A percentile compares a stretch with the other conserved stretches of the same genome.
Conservation (phyloP, 1,139 yeast species). For the Pichia sp. region DNA sequence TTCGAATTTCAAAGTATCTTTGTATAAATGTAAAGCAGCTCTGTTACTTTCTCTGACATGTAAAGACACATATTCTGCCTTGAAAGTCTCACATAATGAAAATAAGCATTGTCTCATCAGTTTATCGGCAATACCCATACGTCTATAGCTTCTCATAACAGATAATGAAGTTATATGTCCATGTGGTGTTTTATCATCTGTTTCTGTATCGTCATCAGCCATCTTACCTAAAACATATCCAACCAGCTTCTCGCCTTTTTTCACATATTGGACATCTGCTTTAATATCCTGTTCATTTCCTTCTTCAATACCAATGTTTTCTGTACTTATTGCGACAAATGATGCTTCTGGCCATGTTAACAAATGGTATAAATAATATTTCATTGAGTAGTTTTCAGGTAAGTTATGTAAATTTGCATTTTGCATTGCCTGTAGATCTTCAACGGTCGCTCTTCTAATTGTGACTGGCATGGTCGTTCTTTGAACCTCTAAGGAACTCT, state of each 20-base stretch:
- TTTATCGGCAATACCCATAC: slow-evolving; percentile 92
- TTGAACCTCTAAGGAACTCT: too few relatives aligned
- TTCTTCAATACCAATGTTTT: slow-evolving; percentile 24
- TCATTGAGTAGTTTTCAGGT: slow-evolving; percentile 90
- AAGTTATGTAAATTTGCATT: slow-evolving; percentile 87
- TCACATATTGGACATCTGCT: slow-evolving; percentile 46
- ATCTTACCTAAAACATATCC: slow-evolving; percentile 94
- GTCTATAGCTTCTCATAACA: slow-evolving; percentile 91
- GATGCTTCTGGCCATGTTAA: slow-evolving; percentile 98
- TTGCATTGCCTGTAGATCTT: slow-evolving; percentile 91
- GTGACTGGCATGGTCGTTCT: slow-evolving; percentile 54
- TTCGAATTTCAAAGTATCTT: slow-evolving; percentile 77
- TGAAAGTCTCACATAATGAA: slow-evolving; percentile 75
- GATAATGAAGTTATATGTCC: slow-evolving; percentile 93
- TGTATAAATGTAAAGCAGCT: slow-evolving; percentile 89
- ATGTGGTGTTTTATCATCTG: slow-evolving; percentile 58
- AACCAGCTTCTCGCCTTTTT: slow-evolving; percentile 68
- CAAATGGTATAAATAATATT: slow-evolving; percentile 89
- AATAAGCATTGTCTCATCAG: slow-evolving; percentile 81
- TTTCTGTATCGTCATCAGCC: slow-evolving; percentile 64
- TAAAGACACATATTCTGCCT: slow-evolving; percentile 76
- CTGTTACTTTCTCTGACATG: slow-evolving; percentile 92
- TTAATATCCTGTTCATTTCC: slow-evolving; percentile 33
- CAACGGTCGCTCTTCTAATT: slow-evolving; percentile 79
- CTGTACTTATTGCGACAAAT: slow-evolving; percentile 82